These are phyloP conservation scores for Endotrypanum monterogeii DNA, from an alignment of 208 protist genomes.

Conservation along the genomic window DNA sequence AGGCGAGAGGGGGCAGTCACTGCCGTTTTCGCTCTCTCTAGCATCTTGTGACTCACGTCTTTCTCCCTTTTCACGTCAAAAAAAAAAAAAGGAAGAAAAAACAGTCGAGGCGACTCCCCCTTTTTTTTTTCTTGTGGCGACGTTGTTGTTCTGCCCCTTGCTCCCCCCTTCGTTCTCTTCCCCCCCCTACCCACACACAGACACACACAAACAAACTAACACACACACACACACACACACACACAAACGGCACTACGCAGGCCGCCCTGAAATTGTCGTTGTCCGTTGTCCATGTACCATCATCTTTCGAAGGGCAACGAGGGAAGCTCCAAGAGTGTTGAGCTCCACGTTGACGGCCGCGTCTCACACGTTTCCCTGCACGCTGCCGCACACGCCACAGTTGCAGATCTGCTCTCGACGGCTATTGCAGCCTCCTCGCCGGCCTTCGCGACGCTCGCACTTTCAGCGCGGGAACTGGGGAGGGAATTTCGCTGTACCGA, in stretches of 20 bases:
- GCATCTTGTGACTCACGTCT: too few species aligned
- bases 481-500: slow-evolving; percentile 19
- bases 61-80: too few species aligned
- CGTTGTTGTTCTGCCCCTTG: too few species aligned
- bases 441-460: neutral
- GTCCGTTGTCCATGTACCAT: slow-evolving; percentile 2
- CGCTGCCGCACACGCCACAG: slow-evolving; percentile 29
- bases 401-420: slow-evolving; percentile 29
- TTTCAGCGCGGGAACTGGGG: slow-evolving; percentile 16
- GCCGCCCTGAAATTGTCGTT: neutral
- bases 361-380: slow-evolving; percentile 28
- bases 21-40: too few species aligned
- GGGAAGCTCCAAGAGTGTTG: slow-evolving; percentile 25
- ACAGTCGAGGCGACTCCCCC: too few species aligned
- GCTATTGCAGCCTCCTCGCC: slow-evolving; percentile 19
- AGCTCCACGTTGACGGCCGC: slow-evolving; percentile 27
- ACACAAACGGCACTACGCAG: neutral
- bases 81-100: too few species aligned
- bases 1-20: too few species aligned
- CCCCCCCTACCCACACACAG: neutral
- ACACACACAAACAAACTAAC: neutral
- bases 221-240: slow-evolving; percentile 6
- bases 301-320: slow-evolving; percentile 1
- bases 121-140: too few species aligned
- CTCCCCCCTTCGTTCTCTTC: too few species aligned